phyloP scores from a whole-genome alignment of 192 early-diverging fungal species.

The Dimargaris cristalligena region DNA sequence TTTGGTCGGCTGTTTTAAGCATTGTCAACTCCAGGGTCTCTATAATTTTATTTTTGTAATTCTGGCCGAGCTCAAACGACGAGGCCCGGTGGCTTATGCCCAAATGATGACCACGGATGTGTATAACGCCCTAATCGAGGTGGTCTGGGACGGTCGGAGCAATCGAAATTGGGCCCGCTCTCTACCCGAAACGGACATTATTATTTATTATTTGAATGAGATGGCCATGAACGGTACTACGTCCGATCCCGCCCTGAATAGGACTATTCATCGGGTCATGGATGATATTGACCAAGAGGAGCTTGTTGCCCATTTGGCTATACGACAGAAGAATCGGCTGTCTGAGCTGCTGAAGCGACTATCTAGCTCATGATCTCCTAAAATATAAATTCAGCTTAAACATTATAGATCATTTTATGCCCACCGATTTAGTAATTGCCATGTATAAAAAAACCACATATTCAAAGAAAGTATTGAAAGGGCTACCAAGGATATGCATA shows the following conservation, averaged over 20 bases:
- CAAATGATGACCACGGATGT: conserved; percentile 9
- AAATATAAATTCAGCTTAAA: too few relatives aligned
- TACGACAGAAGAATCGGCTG: background rate
- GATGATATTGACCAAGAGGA: conserved; percentile 6
- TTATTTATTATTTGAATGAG: background rate
- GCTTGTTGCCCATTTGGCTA: background rate
- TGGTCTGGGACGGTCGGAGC: background rate
- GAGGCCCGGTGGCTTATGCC: background rate
- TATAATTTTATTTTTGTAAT: background rate
- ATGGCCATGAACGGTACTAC: conserved; percentile 2
- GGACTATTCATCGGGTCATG: background rate
- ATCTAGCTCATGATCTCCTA: too few relatives aligned
- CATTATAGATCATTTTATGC: too few relatives aligned
- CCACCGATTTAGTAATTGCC: too few relatives aligned
- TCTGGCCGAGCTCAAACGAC: background rate
- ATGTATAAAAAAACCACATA: too few relatives aligned
- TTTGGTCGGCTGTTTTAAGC: conserved; percentile 5
- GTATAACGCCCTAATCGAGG: conserved; percentile 1
- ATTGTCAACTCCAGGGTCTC: background rate
- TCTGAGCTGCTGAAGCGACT: background rate
- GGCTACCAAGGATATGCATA: too few relatives aligned
- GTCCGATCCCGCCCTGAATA: background rate
- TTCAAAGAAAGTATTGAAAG: too few relatives aligned
- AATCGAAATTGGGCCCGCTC: background rate
- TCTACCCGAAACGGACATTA: background rate